These are phyloP conservation scores for Eremochloa ophiuroides DNA, from an alignment of 176 grass and related monocot species.

Conservation along the genomic window DNA sequence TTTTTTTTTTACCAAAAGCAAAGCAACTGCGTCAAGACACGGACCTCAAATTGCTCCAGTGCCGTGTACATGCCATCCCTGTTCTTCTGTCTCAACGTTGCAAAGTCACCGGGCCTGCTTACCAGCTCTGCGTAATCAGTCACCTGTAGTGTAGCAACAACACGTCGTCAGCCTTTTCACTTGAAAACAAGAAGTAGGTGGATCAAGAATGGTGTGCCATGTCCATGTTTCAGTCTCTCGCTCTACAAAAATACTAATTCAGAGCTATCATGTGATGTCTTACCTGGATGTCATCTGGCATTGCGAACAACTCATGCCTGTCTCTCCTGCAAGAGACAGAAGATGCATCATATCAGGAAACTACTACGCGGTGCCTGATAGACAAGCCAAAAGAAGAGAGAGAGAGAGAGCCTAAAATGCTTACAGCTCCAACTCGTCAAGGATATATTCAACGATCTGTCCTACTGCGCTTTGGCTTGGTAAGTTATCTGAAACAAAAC, in stretches of 20 bases:
- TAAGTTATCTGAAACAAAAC: slow-evolving; percentile 20
- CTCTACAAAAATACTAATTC: not conserved
- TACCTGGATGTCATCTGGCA: slow-evolving; percentile 67
- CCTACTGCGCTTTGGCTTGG: slow-evolving; percentile 16
- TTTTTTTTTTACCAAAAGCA: too few relatives aligned
- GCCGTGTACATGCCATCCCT: slow-evolving; percentile 63
- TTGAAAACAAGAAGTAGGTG: not conserved
- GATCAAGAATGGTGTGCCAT: not conserved
- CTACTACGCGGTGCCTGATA: not conserved
- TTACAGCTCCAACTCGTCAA: slow-evolving; percentile 61
- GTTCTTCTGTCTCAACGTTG: slow-evolving; percentile 67
- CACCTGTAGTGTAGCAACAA: slow-evolving; percentile 28
- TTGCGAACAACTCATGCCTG: slow-evolving; percentile 55
- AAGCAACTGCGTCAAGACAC: not conserved
- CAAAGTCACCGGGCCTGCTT: slow-evolving; percentile 57
- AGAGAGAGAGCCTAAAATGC: not conserved
- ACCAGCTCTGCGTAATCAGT: slow-evolving; percentile 53
- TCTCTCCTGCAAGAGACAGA: slow-evolving; percentile 47
- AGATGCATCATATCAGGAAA: not conserved
- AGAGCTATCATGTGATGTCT: not conserved
- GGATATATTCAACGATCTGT: slow-evolving; percentile 55
- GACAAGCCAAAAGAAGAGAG: not conserved
- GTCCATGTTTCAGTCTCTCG: not conserved
- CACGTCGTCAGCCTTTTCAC: not conserved
- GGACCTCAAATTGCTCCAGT: slow-evolving; percentile 66